These are phyloP conservation scores for Domatiomyces globalis DNA, from an alignment of 2,329 filamentous ascomycete genomes.

Conservation along the genomic window DNA sequence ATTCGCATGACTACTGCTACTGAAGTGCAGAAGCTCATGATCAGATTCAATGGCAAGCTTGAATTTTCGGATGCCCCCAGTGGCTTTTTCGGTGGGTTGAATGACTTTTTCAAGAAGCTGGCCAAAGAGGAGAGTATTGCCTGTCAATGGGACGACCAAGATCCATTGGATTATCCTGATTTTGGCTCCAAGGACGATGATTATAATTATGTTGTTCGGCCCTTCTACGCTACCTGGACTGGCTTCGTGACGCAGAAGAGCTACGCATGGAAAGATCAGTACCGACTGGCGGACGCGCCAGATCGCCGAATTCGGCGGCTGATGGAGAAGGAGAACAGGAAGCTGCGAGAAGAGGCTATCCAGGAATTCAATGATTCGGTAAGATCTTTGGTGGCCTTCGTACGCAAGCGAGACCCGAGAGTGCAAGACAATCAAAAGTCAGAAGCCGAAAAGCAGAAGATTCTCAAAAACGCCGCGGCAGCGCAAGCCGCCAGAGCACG, in stretches of 20 bases:
- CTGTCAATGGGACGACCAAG: constrained; percentile 51
- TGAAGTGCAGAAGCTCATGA: constrained; percentile 63
- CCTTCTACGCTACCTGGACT: constrained; percentile 70
- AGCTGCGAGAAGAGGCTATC: constrained; percentile 63
- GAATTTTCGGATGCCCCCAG: constrained; percentile 65
- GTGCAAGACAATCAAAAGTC: constrained; percentile 64
- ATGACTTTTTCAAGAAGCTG: constrained; percentile 64
- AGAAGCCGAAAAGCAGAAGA: constrained; percentile 66
- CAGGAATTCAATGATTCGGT: constrained; percentile 90
- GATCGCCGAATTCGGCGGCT: constrained; percentile 67
- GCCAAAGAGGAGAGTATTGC: constrained; percentile 66
- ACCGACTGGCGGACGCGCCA: constrained; percentile 69
- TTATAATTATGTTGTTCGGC: constrained; percentile 61
- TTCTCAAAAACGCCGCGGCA: constrained; percentile 60
- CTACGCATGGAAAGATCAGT: constrained; percentile 81
- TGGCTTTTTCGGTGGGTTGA: constrained; percentile 73
- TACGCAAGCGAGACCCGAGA: constrained; percentile 79
- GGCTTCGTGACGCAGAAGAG: constrained; percentile 71
- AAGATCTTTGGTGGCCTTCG: constrained; percentile 69
- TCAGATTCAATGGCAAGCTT: constrained; percentile 63
- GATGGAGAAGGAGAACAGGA: constrained; percentile 94
- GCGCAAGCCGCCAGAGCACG: constrained; percentile 74
- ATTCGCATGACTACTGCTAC: constrained; percentile 64
- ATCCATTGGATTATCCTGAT: constrained; percentile 55
- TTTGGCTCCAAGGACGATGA: constrained; percentile 66